Conservation (phyloP, 495 filamentous ascomycete genomes). For the Aspergillus hancockii region DNA sequence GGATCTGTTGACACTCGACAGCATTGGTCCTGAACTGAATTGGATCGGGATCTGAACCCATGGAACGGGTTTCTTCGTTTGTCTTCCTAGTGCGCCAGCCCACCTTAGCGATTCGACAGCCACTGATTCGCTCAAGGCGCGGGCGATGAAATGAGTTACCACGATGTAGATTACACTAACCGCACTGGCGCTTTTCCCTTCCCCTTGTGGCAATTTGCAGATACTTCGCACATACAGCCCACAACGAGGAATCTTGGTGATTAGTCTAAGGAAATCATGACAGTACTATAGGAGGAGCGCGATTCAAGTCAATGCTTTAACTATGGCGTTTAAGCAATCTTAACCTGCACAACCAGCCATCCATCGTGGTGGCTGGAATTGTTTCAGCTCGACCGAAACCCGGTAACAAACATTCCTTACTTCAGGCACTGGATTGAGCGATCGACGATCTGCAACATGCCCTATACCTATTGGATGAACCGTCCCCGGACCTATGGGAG, state of each 20-base stretch:
- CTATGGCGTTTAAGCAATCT: not conserved
- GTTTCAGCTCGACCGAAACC: not conserved
- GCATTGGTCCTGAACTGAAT: not conserved
- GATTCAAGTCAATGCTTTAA: not conserved
- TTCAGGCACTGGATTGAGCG: not conserved
- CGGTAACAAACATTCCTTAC: conserved; percentile 10
- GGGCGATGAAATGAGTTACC: not conserved
- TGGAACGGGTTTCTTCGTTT: not conserved
- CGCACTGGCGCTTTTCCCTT: not conserved
- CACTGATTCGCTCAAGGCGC: not conserved
- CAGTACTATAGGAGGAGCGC: not conserved
- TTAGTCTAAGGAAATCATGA: too few species aligned
- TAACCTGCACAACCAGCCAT: not conserved
- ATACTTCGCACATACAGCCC: not conserved
- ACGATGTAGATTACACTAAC: not conserved
- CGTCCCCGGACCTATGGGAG: not conserved
- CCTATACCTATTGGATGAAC: not conserved
- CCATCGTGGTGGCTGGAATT: not conserved
- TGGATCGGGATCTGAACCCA: not conserved
- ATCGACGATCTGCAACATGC: conserved; percentile 8
- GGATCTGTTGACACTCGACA: not conserved
- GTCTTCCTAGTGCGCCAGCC: not conserved
- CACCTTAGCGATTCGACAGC: not conserved
- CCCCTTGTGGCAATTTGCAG: not conserved
- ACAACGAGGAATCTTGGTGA: not conserved